phyloP scores from a whole-genome alignment of 257 asterid species.

The Marsdenia floribunda region DNA sequence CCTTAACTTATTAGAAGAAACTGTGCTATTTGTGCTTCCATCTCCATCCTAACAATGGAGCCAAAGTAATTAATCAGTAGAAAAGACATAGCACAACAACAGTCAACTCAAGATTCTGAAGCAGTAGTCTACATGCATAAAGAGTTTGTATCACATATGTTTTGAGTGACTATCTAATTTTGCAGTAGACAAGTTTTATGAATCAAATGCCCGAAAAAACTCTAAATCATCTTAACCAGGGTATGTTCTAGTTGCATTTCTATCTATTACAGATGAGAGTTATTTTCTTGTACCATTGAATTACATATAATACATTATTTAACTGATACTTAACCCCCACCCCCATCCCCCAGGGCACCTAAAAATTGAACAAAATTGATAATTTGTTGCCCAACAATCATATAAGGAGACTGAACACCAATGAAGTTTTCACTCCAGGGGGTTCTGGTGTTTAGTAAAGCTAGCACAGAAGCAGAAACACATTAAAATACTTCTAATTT shows the following conservation, averaged over 20 bases:
- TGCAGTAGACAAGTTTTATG: background rate
- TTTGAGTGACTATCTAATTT: background rate
- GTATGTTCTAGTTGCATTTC: background rate
- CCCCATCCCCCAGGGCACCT: too few relatives aligned
- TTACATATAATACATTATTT: background rate
- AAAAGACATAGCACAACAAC: background rate
- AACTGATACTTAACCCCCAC: too few relatives aligned
- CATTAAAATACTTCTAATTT: background rate
- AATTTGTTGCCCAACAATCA: background rate
- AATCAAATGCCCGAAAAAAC: background rate
- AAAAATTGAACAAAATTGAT: background rate
- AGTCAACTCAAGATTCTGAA: background rate
- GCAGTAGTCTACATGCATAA: background rate
- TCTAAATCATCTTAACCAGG: background rate
- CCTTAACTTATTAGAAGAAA: too few relatives aligned
- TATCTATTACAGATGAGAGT: background rate
- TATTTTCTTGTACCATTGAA: background rate
- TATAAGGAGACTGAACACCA: background rate
- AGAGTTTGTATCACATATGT: too few relatives aligned
- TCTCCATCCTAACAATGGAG: conserved; percentile 62
- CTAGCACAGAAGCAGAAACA: background rate
- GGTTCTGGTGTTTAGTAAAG: background rate
- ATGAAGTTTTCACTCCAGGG: background rate
- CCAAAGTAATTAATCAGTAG: background rate
- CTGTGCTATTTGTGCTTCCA: too few relatives aligned